These are phyloP conservation scores for Agaricus sinodeliciosus DNA, from an alignment of 768 basidiomycete genomes.

Conservation along the genomic window DNA sequence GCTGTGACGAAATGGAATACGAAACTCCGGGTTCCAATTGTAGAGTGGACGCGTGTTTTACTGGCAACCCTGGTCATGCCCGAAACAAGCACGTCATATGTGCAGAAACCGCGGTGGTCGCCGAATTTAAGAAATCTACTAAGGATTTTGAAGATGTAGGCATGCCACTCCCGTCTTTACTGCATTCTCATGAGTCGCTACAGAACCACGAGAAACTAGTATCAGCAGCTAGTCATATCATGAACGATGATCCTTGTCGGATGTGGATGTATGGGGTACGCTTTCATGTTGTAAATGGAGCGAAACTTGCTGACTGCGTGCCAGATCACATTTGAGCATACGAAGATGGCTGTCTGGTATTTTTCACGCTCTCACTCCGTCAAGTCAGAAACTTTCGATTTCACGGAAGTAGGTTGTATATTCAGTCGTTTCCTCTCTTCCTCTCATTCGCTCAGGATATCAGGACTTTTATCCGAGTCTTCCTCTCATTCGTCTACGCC, in stretches of 20 bases:
- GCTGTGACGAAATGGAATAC: neutral
- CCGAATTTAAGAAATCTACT: slow-evolving; percentile 10
- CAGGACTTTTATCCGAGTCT: neutral
- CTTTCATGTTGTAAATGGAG: neutral
- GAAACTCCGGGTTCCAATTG: slow-evolving; percentile 11
- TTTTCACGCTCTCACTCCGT: slow-evolving; percentile 10
- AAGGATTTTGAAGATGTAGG: neutral
- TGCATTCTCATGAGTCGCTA: neutral
- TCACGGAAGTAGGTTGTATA: neutral
- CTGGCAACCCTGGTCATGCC: neutral
- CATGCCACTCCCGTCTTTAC: neutral
- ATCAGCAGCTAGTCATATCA: neutral
- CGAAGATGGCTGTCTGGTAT: slow-evolving; percentile 8
- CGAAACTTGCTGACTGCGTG: neutral
- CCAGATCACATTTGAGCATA: slow-evolving; percentile 8
- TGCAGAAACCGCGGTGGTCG: slow-evolving; percentile 9
- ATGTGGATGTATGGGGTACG: neutral
- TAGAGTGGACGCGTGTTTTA: slow-evolving; percentile 15
- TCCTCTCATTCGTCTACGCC: slow-evolving; percentile 4
- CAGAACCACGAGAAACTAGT: neutral
- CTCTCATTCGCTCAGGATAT: neutral
- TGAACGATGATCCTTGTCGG: neutral
- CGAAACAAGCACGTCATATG: neutral
- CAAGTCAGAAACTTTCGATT: slow-evolving; percentile 6
- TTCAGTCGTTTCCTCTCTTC: neutral